Evolutionary conservation across 139 green algal species (phyloP).

Genomic region (Micromonas commoda): DNA sequence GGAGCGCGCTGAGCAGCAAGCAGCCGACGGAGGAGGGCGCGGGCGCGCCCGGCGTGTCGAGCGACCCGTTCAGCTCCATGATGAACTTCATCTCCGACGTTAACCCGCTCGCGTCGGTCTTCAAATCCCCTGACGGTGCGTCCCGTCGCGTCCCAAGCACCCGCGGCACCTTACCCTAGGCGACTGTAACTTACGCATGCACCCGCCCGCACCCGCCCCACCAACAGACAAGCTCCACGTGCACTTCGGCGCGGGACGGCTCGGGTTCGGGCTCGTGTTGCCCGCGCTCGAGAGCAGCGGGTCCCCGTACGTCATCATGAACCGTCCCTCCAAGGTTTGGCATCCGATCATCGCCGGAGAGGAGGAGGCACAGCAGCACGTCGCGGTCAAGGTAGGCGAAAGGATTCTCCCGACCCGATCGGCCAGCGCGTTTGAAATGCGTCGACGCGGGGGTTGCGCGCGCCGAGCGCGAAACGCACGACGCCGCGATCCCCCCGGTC

Average conservation of each 20-base stretch:
- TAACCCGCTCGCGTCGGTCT: not conserved
- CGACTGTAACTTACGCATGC: too few relatives aligned
- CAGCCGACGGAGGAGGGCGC: not conserved
- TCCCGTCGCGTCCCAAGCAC: not conserved
- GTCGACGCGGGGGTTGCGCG: not conserved
- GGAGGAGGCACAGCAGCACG: not conserved
- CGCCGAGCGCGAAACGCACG: too few relatives aligned
- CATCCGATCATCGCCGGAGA: not conserved
- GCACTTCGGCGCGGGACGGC: conserved; percentile 12
- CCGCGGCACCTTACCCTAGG: too few relatives aligned
- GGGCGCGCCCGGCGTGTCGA: not conserved
- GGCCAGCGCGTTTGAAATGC: not conserved
- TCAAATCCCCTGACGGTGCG: not conserved
- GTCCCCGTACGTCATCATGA: conserved; percentile 5
- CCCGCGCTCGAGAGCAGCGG: conserved; percentile 4
- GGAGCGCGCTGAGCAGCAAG: not conserved
- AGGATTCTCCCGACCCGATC: too few relatives aligned
- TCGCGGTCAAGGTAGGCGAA: not conserved
- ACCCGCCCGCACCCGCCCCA: too few relatives aligned
- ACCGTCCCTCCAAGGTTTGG: conserved; percentile 5
- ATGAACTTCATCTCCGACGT: not conserved
- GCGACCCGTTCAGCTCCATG: not conserved
- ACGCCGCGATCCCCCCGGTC: too few relatives aligned
- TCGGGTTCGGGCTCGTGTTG: conserved; percentile 7
- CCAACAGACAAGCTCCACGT: conserved; percentile 5